Percentiles rank a stretch among this genome's conserved stretches.
phyloP scores from a whole-genome alignment of 345 rosid species.

The Boechera divaricarpa region DNA sequence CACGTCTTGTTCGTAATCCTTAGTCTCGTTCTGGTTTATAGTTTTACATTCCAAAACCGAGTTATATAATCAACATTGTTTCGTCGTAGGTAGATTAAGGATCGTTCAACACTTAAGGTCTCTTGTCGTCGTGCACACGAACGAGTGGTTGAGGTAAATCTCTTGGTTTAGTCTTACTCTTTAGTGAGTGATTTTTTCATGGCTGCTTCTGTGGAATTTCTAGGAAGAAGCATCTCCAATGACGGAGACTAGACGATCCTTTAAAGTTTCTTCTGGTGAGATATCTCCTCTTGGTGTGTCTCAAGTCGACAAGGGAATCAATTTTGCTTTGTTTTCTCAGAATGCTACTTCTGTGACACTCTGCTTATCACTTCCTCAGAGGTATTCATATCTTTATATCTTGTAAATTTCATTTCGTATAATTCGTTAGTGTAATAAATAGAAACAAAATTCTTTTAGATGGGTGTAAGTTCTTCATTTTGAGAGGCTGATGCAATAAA shows the following conservation, averaged over 20 bases:
- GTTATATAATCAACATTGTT: constrained; percentile 26
- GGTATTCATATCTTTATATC: constrained; percentile 48
- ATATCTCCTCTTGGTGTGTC: constrained; percentile 83
- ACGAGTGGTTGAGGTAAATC: constrained; percentile 67
- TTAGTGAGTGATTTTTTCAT: too few relatives aligned
- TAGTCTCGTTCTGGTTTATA: background rate
- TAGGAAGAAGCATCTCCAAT: constrained; percentile 61
- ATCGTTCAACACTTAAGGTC: constrained; percentile 46
- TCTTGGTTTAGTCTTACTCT: background rate
- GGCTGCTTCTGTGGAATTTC: too few relatives aligned
- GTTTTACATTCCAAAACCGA: background rate
- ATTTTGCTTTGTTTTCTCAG: constrained; percentile 86
- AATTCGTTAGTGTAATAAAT: background rate
- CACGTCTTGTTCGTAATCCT: constrained; percentile 43
- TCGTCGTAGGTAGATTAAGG: constrained; percentile 50
- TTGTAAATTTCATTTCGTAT: background rate
- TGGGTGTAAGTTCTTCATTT: too few relatives aligned
- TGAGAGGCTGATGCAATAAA: too few relatives aligned
- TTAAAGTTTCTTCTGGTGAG: constrained; percentile 69
- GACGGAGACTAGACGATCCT: constrained; percentile 48
- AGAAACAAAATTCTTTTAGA: background rate
- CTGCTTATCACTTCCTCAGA: constrained; percentile 69
- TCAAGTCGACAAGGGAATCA: constrained; percentile 74
- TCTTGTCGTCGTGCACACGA: constrained; percentile 60
- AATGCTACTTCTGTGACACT: constrained; percentile 82